A percentile compares a stretch with the other conserved stretches of the same genome.
phyloP scores from a whole-genome alignment of 306 rosid genomes.

The Gastrolobium villosum region DNA sequence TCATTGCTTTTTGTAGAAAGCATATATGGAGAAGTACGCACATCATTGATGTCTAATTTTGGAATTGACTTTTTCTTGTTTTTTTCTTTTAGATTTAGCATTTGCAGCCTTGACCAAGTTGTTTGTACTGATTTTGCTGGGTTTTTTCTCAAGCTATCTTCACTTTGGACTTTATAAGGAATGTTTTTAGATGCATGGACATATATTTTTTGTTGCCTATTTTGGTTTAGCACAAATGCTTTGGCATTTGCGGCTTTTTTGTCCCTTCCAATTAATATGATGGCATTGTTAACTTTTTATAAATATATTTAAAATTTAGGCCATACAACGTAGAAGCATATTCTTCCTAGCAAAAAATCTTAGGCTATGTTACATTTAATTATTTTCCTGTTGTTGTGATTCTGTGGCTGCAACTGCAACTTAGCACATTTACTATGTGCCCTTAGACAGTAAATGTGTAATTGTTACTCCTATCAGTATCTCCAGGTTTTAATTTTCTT shows the following conservation, averaged over 20 bases:
- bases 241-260: background rate
- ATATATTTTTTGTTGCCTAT: background rate
- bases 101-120: background rate
- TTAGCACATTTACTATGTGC: slow-evolving; percentile 6
- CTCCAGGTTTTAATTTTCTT: slow-evolving; percentile 4
- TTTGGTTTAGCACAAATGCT: slow-evolving; percentile 2
- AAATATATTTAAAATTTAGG: too few relatives aligned
- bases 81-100: slow-evolving; percentile 19
- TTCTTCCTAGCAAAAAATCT: slow-evolving; percentile 1
- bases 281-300: background rate
- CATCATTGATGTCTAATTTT: slow-evolving; percentile 7
- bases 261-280: background rate
- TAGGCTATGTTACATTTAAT: background rate
- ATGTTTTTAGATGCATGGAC: slow-evolving; percentile 18
- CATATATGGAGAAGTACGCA: slow-evolving; percentile 10
- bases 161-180: background rate
- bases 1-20: background rate
- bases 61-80: background rate
- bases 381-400: slow-evolving; percentile 16
- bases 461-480: background rate
- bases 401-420: slow-evolving; percentile 29
- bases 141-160: slow-evolving; percentile 4
- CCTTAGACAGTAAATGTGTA: background rate
- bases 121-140: slow-evolving; percentile 5
- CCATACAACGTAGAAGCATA: background rate